phyloP scores from a whole-genome alignment of 257 asterid species.

The Penstemon barbatus region DNA sequence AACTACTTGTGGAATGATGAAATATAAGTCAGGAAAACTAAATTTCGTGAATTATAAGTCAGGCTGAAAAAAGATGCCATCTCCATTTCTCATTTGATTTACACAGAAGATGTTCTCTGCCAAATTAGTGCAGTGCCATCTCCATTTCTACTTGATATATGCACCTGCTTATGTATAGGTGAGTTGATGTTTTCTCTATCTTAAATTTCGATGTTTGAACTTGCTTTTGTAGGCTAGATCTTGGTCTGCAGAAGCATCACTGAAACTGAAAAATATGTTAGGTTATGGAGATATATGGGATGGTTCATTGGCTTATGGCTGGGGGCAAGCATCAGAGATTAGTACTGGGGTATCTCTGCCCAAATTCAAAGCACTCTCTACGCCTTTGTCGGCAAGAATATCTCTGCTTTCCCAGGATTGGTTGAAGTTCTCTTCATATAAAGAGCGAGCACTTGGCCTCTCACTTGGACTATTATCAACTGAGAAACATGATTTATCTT shows the following conservation, averaged over 20 bases:
- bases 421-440: constrained; percentile 88
- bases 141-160: not conserved
- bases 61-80: constrained; percentile 9
- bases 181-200: constrained; percentile 5
- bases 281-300: constrained; percentile 98
- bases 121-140: not conserved
- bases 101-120: not conserved
- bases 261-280: constrained; percentile 74
- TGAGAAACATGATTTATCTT: constrained; percentile 71
- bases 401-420: constrained; percentile 88
- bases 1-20: not conserved
- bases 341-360: constrained; percentile 83
- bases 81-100: not conserved
- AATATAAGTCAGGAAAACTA: not conserved
- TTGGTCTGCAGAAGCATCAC: constrained; percentile 73
- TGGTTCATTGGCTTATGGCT: constrained; percentile 81
- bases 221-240: constrained; percentile 72
- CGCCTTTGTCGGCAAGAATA: constrained; percentile 74
- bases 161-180: not conserved
- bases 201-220: constrained; percentile 32
- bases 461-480: constrained; percentile 70
- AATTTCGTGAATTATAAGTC: not conserved
- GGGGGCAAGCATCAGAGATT: constrained; percentile 76
- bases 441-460: constrained; percentile 75
- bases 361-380: constrained; percentile 58